These are phyloP conservation scores for Penicillium concentricum DNA, from an alignment of 2,329 filamentous ascomycete genomes.

Conservation along the genomic window DNA sequence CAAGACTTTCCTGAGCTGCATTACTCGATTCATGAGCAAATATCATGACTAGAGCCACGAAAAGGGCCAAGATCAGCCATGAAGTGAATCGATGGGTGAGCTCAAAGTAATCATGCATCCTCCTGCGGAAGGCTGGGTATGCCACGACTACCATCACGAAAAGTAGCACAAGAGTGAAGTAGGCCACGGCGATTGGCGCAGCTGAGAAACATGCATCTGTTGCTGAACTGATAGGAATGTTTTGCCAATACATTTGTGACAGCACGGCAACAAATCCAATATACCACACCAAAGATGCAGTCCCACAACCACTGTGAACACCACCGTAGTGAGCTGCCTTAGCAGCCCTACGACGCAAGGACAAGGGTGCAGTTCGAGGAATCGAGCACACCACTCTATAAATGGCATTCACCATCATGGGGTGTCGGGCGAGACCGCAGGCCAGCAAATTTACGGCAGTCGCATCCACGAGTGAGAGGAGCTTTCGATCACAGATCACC, in stretches of 20 bases:
- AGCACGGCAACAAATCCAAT: constrained; percentile 33
- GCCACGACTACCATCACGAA: constrained; percentile 61
- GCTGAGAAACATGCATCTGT: constrained; percentile 21
- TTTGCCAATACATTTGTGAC: constrained; percentile 30
- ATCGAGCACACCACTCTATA: constrained; percentile 47
- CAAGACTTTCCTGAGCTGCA: constrained; percentile 36
- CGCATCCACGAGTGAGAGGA: constrained; percentile 42
- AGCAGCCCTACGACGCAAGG: constrained; percentile 45
- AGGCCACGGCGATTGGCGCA: constrained; percentile 54
- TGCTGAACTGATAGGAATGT: constrained; percentile 14
- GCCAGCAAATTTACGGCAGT: constrained; percentile 47
- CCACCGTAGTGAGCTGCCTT: constrained; percentile 56
- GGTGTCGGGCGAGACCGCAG: constrained; percentile 52
- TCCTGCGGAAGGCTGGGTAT: constrained; percentile 61
- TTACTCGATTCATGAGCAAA: constrained; percentile 45
- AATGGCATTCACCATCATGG: constrained; percentile 52
- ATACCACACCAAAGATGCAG: constrained; percentile 51
- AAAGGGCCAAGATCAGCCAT: constrained; percentile 63
- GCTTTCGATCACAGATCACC: constrained; percentile 34
- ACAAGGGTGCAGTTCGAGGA: constrained; percentile 46
- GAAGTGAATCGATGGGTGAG: constrained; percentile 68
- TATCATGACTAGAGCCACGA: constrained; percentile 64
- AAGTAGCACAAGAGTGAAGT: constrained; percentile 58
- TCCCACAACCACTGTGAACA: constrained; percentile 52
- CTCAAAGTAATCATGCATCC: constrained; percentile 68